A percentile compares a stretch with the other conserved stretches of the same genome.
phyloP scores from a whole-genome alignment of 306 rosid genomes.

The Cucumis cinereus region DNA sequence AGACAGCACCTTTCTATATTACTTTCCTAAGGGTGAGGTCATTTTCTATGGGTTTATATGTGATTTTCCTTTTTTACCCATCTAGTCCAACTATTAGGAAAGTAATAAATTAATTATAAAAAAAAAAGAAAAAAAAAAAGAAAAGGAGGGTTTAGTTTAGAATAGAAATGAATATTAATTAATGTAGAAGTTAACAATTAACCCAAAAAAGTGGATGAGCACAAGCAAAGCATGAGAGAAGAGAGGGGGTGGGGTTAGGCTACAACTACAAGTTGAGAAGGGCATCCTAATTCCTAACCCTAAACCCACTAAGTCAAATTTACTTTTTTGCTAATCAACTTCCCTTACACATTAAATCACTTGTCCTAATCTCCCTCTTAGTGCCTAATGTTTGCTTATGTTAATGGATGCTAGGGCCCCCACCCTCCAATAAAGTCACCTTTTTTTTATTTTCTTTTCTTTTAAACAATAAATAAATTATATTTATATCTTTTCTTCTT shows the following conservation, averaged over 20 bases:
- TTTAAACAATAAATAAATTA: no score
- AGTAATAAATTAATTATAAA: no score
- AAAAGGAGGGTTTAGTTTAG: no score
- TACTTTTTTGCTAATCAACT: slow-evolving; percentile 34
- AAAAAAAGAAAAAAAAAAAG: no score
- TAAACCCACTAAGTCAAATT: slow-evolving; percentile 36
- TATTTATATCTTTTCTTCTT: not conserved
- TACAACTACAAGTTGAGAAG: slow-evolving; percentile 43
- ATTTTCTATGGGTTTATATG: not conserved
- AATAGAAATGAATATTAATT: not conserved
- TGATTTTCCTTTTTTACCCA: not conserved
- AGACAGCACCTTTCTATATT: not conserved
- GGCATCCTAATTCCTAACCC: slow-evolving; percentile 49
- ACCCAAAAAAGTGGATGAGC: slow-evolving; percentile 5
- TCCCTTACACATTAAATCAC: slow-evolving; percentile 60
- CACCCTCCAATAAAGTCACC: slow-evolving; percentile 72
- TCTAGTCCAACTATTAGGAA: not conserved
- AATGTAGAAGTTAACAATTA: not conserved
- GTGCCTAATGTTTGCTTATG: slow-evolving; percentile 50
- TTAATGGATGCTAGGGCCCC: slow-evolving; percentile 59
- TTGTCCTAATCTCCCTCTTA: slow-evolving; percentile 62
- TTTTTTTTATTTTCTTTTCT: not conserved
- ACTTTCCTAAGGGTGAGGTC: not conserved
- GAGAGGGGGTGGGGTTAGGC: slow-evolving; percentile 9
- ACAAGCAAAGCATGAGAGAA: slow-evolving; percentile 8